These are phyloP conservation scores for Akanthomyces uredinophilus DNA, from an alignment of 2,329 filamentous ascomycete genomes.

Conservation along the genomic window DNA sequence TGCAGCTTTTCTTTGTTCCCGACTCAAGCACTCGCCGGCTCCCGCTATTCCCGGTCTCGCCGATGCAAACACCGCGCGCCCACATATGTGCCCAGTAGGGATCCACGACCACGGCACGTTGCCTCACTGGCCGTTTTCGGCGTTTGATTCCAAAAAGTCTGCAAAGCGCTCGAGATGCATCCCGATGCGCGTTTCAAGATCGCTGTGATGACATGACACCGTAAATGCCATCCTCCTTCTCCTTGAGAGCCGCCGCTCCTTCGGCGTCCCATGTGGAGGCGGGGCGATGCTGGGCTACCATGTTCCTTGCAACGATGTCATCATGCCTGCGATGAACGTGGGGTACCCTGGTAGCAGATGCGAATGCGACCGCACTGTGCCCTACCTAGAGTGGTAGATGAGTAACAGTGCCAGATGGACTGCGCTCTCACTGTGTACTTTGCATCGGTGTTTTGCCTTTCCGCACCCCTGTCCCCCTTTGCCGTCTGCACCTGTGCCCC, in stretches of 20 bases:
- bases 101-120: neutral
- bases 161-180: neutral
- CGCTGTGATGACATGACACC: neutral
- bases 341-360: neutral
- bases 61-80: neutral
- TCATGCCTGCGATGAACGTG: neutral
- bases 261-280: neutral
- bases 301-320: neutral
- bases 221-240: neutral
- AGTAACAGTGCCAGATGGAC: neutral
- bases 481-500: neutral
- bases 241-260: neutral
- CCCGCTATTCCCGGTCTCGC: conserved; percentile 1
- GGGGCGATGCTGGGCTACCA: neutral
- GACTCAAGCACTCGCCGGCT: neutral
- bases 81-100: neutral
- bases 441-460: neutral
- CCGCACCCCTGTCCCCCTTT: neutral
- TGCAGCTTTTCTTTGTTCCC: neutral
- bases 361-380: neutral
- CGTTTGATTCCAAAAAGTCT: neutral
- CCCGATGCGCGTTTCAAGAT: neutral
- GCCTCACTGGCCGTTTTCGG: neutral
- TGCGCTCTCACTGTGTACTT: neutral
- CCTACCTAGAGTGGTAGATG: neutral